phyloP scores from a whole-genome alignment of 2,329 filamentous ascomycete species.

The Paramyrothecium sp. region DNA sequence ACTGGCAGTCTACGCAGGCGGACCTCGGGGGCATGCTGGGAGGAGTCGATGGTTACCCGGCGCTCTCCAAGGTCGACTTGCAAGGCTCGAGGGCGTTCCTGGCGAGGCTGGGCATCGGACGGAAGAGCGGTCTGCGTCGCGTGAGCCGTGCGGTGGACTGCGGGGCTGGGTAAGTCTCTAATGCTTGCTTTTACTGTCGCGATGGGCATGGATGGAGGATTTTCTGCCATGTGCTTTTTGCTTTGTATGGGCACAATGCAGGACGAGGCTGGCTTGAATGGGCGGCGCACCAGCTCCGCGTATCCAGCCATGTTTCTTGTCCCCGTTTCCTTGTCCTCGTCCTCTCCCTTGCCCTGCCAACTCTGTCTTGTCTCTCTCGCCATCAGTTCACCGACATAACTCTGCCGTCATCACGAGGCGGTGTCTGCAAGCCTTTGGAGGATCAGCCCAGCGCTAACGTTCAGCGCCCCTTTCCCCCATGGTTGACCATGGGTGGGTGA shows the following conservation, averaged over 20 bases:
- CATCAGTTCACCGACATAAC: not conserved
- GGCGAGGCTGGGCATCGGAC: conserved; percentile 51
- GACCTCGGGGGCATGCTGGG: conserved; percentile 75
- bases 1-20: conserved; percentile 46
- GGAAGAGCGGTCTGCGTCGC: conserved; percentile 20
- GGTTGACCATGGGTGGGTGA: not conserved
- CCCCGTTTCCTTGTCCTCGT: too few species aligned
- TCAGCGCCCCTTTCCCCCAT: not conserved
- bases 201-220: conserved; percentile 4
- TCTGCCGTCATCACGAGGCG: not conserved
- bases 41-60: conserved; percentile 45
- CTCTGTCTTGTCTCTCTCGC: not conserved
- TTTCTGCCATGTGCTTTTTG: not conserved
- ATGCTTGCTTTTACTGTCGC: too few species aligned
- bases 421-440: not conserved
- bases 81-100: conserved; percentile 62
- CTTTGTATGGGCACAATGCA: not conserved
- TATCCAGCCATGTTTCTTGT: not conserved
- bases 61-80: conserved; percentile 51
- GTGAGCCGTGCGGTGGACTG: conserved; percentile 16
- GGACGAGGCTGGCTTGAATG: too few species aligned
- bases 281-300: too few species aligned
- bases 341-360: not conserved
- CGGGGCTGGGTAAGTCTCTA: conserved; percentile 13
- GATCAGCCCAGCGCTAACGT: not conserved